A percentile compares a stretch with the other conserved stretches of the same genome.
Evolutionary conservation across 2,329 filamentous ascomycete genomes (phyloP).

Genomic region (Aspergillus sp.): DNA sequence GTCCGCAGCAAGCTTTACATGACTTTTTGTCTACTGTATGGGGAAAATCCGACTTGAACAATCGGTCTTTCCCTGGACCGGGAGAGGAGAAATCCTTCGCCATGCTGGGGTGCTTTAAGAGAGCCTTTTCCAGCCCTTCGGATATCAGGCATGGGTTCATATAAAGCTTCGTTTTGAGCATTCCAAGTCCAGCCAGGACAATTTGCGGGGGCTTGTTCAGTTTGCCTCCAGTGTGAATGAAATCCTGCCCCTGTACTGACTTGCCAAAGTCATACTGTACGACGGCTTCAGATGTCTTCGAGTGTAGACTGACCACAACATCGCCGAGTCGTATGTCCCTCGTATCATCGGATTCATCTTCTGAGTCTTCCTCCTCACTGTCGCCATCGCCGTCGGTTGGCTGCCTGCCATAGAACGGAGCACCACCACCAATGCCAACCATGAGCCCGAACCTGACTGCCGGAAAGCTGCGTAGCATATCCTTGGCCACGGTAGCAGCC

Average conservation of each 20-base stretch:
- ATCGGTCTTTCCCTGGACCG: background rate
- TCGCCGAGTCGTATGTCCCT: too few species aligned
- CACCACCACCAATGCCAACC: background rate
- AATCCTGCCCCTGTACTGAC: background rate
- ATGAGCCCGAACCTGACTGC: background rate
- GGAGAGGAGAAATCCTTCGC: background rate
- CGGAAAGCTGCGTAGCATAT: constrained; percentile 14
- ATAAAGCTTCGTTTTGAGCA: background rate
- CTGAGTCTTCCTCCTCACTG: too few species aligned
- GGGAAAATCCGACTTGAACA: background rate
- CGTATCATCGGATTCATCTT: too few species aligned
- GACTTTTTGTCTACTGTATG: background rate
- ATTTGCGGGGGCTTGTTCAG: background rate
- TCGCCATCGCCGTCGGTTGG: too few species aligned
- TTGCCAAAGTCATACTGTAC: constrained; percentile 23
- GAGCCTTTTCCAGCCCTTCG: too few species aligned
- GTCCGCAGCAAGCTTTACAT: background rate
- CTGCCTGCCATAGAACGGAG: constrained; percentile 7
- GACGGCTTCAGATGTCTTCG: constrained; percentile 8
- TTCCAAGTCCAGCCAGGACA: background rate
- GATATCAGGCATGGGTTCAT: too few species aligned
- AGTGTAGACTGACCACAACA: constrained; percentile 10
- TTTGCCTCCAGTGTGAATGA: background rate
- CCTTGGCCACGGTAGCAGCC: constrained; percentile 11
- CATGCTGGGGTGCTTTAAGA: background rate